Evolutionary conservation across 1,284 basidiomycete species (phyloP), one percentile per base, ranked within the genome.

Genomic region (Ceratorhiza oryzae-sativae): DNA sequence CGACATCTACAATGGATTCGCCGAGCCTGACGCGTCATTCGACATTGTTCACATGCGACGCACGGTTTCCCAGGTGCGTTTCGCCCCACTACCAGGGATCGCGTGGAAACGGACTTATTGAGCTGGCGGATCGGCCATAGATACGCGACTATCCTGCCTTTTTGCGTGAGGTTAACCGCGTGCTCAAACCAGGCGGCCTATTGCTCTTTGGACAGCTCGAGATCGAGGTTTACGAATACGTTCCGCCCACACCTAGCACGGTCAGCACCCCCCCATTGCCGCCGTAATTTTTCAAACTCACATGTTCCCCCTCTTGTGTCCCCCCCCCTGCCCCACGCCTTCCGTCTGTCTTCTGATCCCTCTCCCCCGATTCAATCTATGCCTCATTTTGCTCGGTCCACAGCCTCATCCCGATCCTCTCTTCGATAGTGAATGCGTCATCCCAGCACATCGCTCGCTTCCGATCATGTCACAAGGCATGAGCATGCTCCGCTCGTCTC

Each of bases 11-110:
- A 41, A 34, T 15, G 53, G 67, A 23, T 51, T 70, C 12, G 53
- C 67, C 42, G 67, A 71, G 25, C 67, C 39, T 0, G 67, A 71
- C 45, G 42, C 41, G 12, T 60, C 56, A 25, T 71, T 71, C 27
- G 67, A 71, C 25, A 27, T 71, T 6, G 55, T 71, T 20, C 67
- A 60, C 32, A 49, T 32, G 0, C 67, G 56, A 2, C 41, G 45
- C 9, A 71, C 67, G 3, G 41, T 71, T 4, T 46, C 55, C 1
- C 67, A 71, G 56, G 67, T 71, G 3, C n/a, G 67, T 56, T 15
- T n/a, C n/a, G n/a, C 13, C 10, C 30, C 12, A n/a, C 34, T 13
- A 20, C n/a, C n/a, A 32, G 10, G 32, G 20, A 20, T n/a, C 9
- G 27, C 49, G 18, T 53, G 46, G 46, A 12, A 1, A 39, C 20